Evolutionary conservation across 2,329 filamentous ascomycete genomes (phyloP).

Genomic region (Periconia sp.): DNA sequence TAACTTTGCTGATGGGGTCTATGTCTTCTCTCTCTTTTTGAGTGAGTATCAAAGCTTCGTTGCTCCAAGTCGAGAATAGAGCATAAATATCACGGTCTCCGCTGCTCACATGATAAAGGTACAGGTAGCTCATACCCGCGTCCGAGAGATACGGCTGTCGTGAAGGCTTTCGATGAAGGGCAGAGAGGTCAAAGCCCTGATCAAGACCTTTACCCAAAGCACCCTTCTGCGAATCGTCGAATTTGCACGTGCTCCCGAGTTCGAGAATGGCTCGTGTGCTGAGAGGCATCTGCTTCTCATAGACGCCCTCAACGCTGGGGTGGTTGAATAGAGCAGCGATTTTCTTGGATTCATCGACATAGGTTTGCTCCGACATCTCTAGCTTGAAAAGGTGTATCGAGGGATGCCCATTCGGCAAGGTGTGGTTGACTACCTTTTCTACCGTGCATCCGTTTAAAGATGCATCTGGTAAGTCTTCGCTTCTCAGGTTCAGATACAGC

Average conservation of each 20-base stretch:
- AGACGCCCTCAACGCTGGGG: conserved; percentile 93
- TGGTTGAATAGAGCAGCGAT: conserved; percentile 85
- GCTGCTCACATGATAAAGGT: conserved; percentile 87
- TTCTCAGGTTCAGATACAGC: conserved; percentile 89
- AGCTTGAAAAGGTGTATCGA: conserved; percentile 95
- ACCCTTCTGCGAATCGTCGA: conserved; percentile 86
- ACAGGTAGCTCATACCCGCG: conserved; percentile 78
- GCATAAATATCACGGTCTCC: conserved; percentile 93
- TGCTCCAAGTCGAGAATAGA: conserved; percentile 79
- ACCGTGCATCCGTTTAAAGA: conserved; percentile 83
- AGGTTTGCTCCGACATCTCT: conserved; percentile 84
- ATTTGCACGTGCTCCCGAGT: conserved; percentile 87
- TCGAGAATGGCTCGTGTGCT: conserved; percentile 85
- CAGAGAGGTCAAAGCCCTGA: conserved; percentile 84
- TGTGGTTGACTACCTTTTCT: conserved; percentile 91
- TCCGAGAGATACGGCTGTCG: conserved; percentile 77
- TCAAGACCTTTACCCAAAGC: conserved; percentile 92
- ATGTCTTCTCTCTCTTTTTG: conserved; percentile 79
- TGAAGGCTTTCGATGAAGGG: conserved; percentile 67
- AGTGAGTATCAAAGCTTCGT: conserved; percentile 84
- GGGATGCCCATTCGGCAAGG: conserved; percentile 89
- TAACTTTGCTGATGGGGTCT: conserved; percentile 88
- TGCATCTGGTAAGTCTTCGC: conserved; percentile 83
- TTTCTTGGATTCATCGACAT: conserved; percentile 80
- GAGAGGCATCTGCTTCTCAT: conserved; percentile 89